Conservation (phyloP, 768 basidiomycete species). For the Leccinum disarticulatum region DNA sequence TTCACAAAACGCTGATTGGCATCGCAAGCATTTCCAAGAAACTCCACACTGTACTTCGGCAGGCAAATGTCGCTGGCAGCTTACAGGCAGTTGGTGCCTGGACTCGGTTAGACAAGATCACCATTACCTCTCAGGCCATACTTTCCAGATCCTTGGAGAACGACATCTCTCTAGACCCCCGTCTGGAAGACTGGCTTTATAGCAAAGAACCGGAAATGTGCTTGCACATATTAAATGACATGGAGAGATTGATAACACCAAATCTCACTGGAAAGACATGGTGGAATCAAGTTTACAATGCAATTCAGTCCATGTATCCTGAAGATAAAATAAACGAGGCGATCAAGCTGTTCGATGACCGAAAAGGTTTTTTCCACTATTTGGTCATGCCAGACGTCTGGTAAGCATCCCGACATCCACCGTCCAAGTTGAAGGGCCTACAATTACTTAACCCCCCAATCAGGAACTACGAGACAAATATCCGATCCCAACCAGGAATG, state of each 20-base stretch:
- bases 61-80: not conserved
- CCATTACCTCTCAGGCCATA: not conserved
- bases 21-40: slow-evolving; percentile 1
- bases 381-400: not conserved
- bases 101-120: slow-evolving; percentile 3
- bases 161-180: not conserved
- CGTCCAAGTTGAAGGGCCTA: not conserved
- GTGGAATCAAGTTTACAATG: not conserved
- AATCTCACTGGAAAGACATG: not conserved
- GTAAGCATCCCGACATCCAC: not conserved
- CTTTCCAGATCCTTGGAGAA: not conserved
- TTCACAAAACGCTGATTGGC: not conserved
- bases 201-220: slow-evolving; percentile 7
- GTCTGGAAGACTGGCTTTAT: slow-evolving; percentile 3
- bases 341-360: slow-evolving; percentile 2
- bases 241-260: not conserved
- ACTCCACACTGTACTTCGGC: not conserved
- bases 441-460: not conserved
- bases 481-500: not conserved
- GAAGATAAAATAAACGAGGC: slow-evolving; percentile 2
- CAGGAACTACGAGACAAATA: not conserved
- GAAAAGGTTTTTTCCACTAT: slow-evolving; percentile 1
- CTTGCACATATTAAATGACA: slow-evolving; percentile 3
- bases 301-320: not conserved
- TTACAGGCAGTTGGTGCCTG: not conserved